Evolutionary conservation across 1,284 basidiomycete genomes (phyloP).

Genomic region (Cutaneotrichosporon sp.): DNA sequence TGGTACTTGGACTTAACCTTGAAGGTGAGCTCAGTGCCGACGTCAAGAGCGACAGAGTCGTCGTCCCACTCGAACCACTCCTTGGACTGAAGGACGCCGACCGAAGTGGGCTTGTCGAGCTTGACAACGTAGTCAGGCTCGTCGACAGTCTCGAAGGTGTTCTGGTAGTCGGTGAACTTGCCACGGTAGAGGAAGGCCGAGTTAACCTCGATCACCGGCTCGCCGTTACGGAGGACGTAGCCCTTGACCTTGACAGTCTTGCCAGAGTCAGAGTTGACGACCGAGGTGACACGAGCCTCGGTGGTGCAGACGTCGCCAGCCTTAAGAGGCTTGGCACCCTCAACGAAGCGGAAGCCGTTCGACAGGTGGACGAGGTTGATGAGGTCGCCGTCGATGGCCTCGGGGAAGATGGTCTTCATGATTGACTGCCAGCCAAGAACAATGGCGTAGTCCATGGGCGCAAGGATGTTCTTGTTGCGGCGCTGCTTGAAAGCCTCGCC

Average conservation of each 20-base stretch:
- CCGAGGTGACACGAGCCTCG: constrained; percentile 80
- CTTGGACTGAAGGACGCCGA: constrained; percentile 89
- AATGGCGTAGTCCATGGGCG: constrained; percentile 98
- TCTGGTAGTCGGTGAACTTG: constrained; percentile 83
- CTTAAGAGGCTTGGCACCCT: constrained; percentile 68
- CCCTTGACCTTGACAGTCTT: constrained; percentile 93
- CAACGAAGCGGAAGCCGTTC: constrained; percentile 87
- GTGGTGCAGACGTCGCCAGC: constrained; percentile 88
- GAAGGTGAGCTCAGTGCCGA: constrained; percentile 84
- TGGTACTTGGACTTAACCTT: constrained; percentile 75
- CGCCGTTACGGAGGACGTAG: constrained; percentile 66
- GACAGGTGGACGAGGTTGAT: constrained; percentile 94
- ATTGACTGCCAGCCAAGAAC: constrained; percentile 97
- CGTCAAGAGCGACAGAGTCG: constrained; percentile 67
- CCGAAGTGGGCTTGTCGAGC: constrained; percentile 68
- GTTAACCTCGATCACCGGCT: constrained; percentile 84
- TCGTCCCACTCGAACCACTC: constrained; percentile 98
- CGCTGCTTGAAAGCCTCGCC: constrained; percentile 77
- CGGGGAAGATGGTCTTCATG: constrained; percentile 96
- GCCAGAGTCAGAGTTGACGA: constrained; percentile 85
- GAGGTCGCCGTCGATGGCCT: constrained; percentile 81
- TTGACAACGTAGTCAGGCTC: constrained; percentile 82
- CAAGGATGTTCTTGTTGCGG: constrained; percentile 65
- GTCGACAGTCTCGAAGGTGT: constrained; percentile 89
- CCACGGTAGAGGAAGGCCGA: constrained; percentile 97